Evolutionary conservation across 2,329 filamentous ascomycete genomes (phyloP).

Genomic region (Sporothrix dimorphospora): DNA sequence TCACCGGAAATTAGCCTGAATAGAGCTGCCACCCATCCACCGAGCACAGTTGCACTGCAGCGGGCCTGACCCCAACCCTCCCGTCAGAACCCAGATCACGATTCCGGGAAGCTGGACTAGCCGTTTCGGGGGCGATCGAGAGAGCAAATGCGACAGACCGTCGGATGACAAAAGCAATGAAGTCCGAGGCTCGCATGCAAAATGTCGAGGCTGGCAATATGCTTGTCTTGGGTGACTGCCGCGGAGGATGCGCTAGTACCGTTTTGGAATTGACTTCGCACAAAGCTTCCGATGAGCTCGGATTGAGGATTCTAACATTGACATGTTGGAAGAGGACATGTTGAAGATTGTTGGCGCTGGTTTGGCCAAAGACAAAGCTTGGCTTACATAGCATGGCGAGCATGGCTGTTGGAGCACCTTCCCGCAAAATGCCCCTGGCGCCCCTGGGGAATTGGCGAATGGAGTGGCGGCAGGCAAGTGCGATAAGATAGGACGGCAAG

Average conservation of each 20-base stretch:
- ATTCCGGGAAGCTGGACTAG: background rate
- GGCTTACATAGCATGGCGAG: no score
- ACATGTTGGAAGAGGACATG: background rate
- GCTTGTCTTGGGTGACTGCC: background rate
- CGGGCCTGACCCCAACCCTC: background rate
- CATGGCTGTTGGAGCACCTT: background rate
- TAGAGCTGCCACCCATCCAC: background rate
- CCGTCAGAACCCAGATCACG: background rate
- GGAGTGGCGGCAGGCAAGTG: background rate
- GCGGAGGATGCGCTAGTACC: background rate
- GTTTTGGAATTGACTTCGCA: background rate
- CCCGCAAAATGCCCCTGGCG: background rate
- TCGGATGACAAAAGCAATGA: background rate
- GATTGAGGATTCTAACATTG: background rate
- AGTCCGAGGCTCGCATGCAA: no score
- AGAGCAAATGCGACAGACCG: background rate
- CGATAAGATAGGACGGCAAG: slow-evolving; percentile 17
- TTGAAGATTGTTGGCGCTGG: background rate
- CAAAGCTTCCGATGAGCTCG: background rate
- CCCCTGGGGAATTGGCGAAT: slow-evolving; percentile 13
- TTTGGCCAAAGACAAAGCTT: background rate
- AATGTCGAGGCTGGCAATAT: background rate
- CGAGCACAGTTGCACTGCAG: slow-evolving; percentile 1
- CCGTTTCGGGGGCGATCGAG: background rate
- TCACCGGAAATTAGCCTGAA: slow-evolving; percentile 4